A percentile compares a stretch with the other conserved stretches of the same genome.
Conservation (phyloP, 305 asterid genomes). For the Fraxinus ornus region DNA sequence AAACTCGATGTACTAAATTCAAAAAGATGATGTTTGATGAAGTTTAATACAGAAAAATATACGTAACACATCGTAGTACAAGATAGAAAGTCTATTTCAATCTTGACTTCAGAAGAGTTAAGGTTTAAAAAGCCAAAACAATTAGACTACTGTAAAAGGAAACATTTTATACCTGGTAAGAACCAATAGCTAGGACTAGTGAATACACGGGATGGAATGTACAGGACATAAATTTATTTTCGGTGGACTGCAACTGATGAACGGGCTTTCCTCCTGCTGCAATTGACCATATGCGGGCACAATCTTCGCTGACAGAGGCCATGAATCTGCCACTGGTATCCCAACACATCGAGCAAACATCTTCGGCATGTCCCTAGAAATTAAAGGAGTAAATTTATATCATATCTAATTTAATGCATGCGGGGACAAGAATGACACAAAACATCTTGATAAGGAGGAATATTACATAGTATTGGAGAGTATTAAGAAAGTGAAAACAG, state of each 20-base stretch:
- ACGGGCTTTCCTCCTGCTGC: constrained; percentile 25
- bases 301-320: constrained; percentile 44
- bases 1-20: neutral
- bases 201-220: constrained; percentile 38
- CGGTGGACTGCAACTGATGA: constrained; percentile 30
- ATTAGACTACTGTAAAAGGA: neutral
- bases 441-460: neutral
- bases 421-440: neutral
- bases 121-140: neutral
- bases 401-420: neutral
- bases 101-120: neutral
- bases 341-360: constrained; percentile 41
- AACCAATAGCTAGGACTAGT: constrained; percentile 40
- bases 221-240: constrained; percentile 40
- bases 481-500: neutral
- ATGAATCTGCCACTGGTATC: constrained; percentile 38
- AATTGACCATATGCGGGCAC: constrained; percentile 43
- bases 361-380: constrained; percentile 42
- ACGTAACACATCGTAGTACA: neutral
- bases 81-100: neutral
- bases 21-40: neutral
- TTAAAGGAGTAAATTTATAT: neutral
- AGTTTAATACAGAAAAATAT: neutral
- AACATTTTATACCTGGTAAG: constrained; percentile 32
- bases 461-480: neutral